A percentile compares a stretch with the other conserved stretches of the same genome.
phyloP scores from a whole-genome alignment of 192 early-diverging fungal genomes.

The Thoreauomyces humboldtii region DNA sequence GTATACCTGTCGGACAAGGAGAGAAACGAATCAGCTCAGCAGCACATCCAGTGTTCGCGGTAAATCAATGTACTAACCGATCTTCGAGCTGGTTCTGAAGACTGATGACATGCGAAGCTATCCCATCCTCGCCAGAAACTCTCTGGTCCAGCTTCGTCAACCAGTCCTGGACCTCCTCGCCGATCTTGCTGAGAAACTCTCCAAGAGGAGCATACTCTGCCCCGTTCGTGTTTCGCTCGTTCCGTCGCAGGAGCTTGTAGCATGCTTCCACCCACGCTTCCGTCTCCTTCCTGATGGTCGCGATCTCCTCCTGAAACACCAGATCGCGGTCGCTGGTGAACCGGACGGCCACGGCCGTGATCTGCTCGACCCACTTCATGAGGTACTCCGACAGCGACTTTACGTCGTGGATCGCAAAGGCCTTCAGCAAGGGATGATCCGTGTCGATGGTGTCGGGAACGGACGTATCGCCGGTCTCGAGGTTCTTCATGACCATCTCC shows the following conservation, averaged over 20 bases:
- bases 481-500: slow-evolving; percentile 47
- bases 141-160: slow-evolving; percentile 46
- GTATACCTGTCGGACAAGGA: slow-evolving; percentile 37
- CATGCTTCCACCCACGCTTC: slow-evolving; percentile 51
- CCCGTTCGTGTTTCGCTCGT: slow-evolving; percentile 49
- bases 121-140: slow-evolving; percentile 55
- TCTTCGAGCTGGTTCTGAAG: slow-evolving; percentile 63
- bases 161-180: slow-evolving; percentile 53
- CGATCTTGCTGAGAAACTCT: slow-evolving; percentile 39
- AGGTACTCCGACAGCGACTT: slow-evolving; percentile 40
- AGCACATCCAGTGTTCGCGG: neutral
- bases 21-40: slow-evolving; percentile 1
- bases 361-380: slow-evolving; percentile 50
- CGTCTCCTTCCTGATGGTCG: slow-evolving; percentile 35
- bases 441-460: slow-evolving; percentile 39
- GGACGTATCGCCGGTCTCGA: slow-evolving; percentile 23
- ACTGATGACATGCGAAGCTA: slow-evolving; percentile 46
- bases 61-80: slow-evolving; percentile 21
- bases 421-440: slow-evolving; percentile 51
- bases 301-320: slow-evolving; percentile 49
- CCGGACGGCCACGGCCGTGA: slow-evolving; percentile 42
- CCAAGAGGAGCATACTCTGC: slow-evolving; percentile 46
- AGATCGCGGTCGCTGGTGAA: slow-evolving; percentile 56
- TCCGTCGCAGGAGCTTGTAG: slow-evolving; percentile 42
- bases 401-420: slow-evolving; percentile 49